phyloP scores from a whole-genome alignment of 208 protist genomes.

The Leishmania arabica region DNA sequence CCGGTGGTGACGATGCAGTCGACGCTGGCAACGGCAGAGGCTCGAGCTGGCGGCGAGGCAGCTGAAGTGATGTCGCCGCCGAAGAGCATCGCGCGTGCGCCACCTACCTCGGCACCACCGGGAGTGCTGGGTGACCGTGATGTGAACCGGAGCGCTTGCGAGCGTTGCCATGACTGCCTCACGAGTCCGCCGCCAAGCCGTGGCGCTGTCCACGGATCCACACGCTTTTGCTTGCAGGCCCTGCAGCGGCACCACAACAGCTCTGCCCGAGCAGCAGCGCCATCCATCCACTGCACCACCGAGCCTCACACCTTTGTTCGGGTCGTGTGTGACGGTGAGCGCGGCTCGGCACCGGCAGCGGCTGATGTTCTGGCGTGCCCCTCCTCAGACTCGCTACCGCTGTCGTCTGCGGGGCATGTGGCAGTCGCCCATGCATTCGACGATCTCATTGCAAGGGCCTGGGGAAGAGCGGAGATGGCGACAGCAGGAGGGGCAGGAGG shows the following conservation, averaged over 20 bases:
- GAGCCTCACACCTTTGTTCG: neutral
- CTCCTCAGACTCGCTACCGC: neutral
- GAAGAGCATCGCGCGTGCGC: neutral
- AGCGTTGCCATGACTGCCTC: neutral
- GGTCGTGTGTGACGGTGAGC: neutral
- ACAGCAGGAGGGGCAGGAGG: neutral
- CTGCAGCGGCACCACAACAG: neutral
- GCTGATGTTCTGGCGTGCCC: neutral
- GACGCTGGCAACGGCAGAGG: neutral
- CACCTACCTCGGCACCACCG: neutral
- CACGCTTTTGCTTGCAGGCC: neutral
- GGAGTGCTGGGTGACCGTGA: neutral
- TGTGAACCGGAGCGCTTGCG: neutral
- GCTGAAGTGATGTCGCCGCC: neutral
- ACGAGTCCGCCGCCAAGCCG: neutral
- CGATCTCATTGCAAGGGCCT: constrained; percentile 23
- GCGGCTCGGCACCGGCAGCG: neutral
- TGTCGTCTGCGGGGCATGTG: neutral
- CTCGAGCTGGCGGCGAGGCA: neutral
- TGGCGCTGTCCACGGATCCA: neutral
- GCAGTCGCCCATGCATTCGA: neutral
- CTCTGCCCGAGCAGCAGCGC: neutral
- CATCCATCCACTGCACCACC: neutral
- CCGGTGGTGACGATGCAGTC: neutral
- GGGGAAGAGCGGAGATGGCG: neutral